Evolutionary conservation across 345 rosid genomes (phyloP), one percentile per base, ranked within the genome.

Genomic region (Eucalyptus erythrocorys): DNA sequence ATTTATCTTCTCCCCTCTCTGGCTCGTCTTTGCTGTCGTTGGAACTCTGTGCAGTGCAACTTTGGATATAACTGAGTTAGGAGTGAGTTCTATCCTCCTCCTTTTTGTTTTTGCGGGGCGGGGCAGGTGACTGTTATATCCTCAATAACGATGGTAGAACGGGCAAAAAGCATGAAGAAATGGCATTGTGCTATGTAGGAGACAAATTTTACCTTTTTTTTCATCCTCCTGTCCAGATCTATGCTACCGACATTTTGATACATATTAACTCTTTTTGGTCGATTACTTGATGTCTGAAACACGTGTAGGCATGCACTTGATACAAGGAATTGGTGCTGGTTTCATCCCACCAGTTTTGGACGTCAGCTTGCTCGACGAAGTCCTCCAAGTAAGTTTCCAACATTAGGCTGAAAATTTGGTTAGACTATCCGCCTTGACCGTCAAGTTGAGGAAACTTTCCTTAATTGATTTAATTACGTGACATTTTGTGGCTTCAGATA

Each of bases 321-420:
- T 95, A 30, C 90, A 94, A 86, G 97, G 96, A 76, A 90, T 95
- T 91, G 96, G 96, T 34, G 93, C 95, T 84, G 97, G 96, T 79
- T 4, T 93, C 55, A 86, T 94, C 84, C 93, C 94, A n/a, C 55
- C 81, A 66, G 89, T 93, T 81, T 85, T 95, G 91, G 90, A 95
- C 80, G 64, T 88, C 71, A 88, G 34, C 76, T 26, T 93, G 37
- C 95, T 95, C 30, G 96, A 94, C 85, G 94, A 93, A 92, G 95
- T 94, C 79, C 6, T 95, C 48, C 89, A 76, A 27, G 94, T 94
- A 89, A 92, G 94, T 89, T 87, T 48, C 45, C 3, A 13, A 47
- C 10, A 22, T 48, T 66, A 14, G 55, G 53, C 81, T 71, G 81
- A 5, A 71, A 71, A 34, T 71, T 71, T 71, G 26, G 26, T 37